Evolutionary conservation across 208 protist genomes (phyloP).

Genomic region (Crithidia fasciculata): DNA sequence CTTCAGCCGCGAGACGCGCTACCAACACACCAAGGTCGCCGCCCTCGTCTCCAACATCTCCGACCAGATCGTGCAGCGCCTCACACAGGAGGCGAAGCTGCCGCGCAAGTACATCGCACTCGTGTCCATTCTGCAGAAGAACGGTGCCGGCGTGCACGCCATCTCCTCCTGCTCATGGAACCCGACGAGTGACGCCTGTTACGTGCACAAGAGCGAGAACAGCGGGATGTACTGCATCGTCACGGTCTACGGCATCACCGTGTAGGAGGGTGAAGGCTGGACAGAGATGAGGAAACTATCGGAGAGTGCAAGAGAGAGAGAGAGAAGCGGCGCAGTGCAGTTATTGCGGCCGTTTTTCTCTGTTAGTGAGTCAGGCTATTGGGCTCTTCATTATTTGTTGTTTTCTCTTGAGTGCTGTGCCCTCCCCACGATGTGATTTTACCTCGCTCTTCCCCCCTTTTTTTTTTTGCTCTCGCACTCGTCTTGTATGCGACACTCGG

Average conservation of each 20-base stretch:
- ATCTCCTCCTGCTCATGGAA: slow-evolving; percentile 91
- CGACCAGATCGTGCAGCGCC: slow-evolving; percentile 77
- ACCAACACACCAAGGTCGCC: slow-evolving; percentile 74
- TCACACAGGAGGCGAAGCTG: slow-evolving; percentile 84
- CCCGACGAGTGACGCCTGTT: slow-evolving; percentile 83
- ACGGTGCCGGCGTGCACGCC: slow-evolving; percentile 85
- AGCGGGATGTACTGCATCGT: slow-evolving; percentile 86
- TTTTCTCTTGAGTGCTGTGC: no score
- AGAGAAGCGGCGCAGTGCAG: not conserved
- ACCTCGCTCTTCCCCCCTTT: no score
- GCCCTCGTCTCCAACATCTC: slow-evolving; percentile 66
- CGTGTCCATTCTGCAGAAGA: slow-evolving; percentile 89
- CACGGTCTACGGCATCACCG: slow-evolving; percentile 83
- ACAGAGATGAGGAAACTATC: not conserved
- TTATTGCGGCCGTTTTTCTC: no score
- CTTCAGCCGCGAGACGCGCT: slow-evolving; percentile 70
- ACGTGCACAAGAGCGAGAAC: slow-evolving; percentile 82
- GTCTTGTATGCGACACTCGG: no score
- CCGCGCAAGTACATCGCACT: slow-evolving; percentile 92
- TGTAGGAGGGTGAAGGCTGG: slow-evolving; percentile 26
- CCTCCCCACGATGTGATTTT: no score
- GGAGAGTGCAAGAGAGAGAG: not conserved
- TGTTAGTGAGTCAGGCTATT: no score
- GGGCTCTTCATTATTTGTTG: no score
- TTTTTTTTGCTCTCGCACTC: no score